phyloP scores from a whole-genome alignment of 1,139 yeast genomes.

The Suhomyces kunorum region DNA sequence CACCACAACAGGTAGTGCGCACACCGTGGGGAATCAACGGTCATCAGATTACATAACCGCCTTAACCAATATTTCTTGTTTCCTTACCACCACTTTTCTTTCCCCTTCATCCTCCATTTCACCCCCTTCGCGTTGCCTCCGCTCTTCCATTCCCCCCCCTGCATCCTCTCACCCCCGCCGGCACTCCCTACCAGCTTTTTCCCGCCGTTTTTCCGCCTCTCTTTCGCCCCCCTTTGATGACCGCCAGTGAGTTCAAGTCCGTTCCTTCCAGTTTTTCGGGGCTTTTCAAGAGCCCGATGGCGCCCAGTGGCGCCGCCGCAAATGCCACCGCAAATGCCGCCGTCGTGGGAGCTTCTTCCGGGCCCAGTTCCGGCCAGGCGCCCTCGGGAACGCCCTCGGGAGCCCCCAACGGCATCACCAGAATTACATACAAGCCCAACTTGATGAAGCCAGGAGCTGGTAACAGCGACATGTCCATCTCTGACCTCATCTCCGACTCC shows the following conservation, averaged over 20 bases:
- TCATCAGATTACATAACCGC: slow-evolving; percentile 9
- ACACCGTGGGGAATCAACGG: slow-evolving; percentile 11
- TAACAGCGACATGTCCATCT: slow-evolving; percentile 12
- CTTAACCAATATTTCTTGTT: slow-evolving; percentile 1
- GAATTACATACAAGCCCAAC: slow-evolving; percentile 17
- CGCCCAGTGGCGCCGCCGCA: neutral
- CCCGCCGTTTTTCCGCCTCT: neutral
- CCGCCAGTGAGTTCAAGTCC: slow-evolving; percentile 3
- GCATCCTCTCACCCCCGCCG: no score
- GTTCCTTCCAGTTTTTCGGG: slow-evolving; percentile 1
- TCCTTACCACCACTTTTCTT: slow-evolving; percentile 2
- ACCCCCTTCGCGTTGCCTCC: neutral
- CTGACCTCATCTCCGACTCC: slow-evolving; percentile 28
- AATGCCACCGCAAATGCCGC: no score
- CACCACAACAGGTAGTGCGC: slow-evolving; percentile 6
- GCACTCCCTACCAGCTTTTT: neutral
- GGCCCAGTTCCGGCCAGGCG: no score
- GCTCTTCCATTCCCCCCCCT: neutral
- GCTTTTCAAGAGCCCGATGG: neutral
- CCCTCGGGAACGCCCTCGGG: neutral
- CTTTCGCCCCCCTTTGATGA: slow-evolving; percentile 1
- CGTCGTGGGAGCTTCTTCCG: no score
- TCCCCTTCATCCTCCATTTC: neutral
- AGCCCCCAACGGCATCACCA: slow-evolving; percentile 10
- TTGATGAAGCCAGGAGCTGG: slow-evolving; percentile 8